These are phyloP conservation scores for Graphilbum sp. DNA, from an alignment of 2,329 filamentous ascomycete species.

Conservation along the genomic window DNA sequence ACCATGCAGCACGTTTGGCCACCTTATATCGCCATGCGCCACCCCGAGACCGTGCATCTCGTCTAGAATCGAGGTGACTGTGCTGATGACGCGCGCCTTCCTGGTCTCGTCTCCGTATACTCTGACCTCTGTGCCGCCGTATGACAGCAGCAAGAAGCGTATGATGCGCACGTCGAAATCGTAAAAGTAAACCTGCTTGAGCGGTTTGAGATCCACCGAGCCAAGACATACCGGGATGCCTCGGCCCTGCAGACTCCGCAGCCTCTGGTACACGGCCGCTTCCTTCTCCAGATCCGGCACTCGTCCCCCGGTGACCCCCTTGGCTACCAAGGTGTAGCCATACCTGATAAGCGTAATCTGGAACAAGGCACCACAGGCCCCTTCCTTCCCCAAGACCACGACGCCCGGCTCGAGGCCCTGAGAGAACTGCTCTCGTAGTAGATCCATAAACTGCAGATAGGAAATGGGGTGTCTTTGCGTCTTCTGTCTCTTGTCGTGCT, in stretches of 20 bases:
- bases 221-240: constrained; percentile 7
- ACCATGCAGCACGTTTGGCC: constrained; percentile 3
- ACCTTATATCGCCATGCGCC: constrained; percentile 4
- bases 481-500: no score
- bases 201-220: constrained; percentile 2
- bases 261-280: constrained; percentile 3
- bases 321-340: constrained; percentile 26
- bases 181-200: constrained; percentile 4
- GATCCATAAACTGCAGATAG: neutral
- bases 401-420: constrained; percentile 16
- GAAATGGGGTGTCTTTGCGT: constrained; percentile 4
- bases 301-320: constrained; percentile 13
- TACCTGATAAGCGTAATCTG: constrained; percentile 21
- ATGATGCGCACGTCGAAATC: constrained; percentile 5
- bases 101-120: constrained; percentile 14
- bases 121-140: no score
- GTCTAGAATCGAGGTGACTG: neutral
- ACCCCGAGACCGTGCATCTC: constrained; percentile 5
- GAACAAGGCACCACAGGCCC: constrained; percentile 23
- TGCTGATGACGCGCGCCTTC: constrained; percentile 9
- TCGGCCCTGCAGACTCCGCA: constrained; percentile 3
- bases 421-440: constrained; percentile 3
- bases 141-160: constrained; percentile 6
- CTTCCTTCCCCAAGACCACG: constrained; percentile 12
- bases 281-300: constrained; percentile 4